Percentiles rank a stretch among this genome's conserved stretches.
Evolutionary conservation across 1,284 basidiomycete genomes (phyloP).

Genomic region (Filobasidium uniguttulatum): DNA sequence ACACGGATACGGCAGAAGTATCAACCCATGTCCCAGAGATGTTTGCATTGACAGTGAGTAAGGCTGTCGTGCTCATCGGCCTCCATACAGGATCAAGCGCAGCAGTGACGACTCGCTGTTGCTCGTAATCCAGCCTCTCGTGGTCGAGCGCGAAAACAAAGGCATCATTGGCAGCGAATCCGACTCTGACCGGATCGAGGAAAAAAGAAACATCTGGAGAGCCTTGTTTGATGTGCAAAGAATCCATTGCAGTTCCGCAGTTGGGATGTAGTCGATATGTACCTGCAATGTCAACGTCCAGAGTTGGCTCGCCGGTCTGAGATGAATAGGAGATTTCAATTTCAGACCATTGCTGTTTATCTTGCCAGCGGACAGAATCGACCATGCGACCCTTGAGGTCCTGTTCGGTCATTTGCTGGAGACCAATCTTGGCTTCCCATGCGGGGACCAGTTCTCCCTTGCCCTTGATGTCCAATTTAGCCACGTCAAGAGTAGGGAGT

Average conservation of each 20-base stretch:
- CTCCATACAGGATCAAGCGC: constrained; percentile 60
- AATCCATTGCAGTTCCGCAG: constrained; percentile 77
- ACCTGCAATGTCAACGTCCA: constrained; percentile 73
- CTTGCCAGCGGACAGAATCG: constrained; percentile 46
- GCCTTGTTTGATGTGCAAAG: constrained; percentile 50
- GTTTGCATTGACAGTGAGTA: constrained; percentile 43
- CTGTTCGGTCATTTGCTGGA: constrained; percentile 31
- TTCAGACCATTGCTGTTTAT: constrained; percentile 54
- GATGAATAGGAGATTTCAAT: constrained; percentile 43
- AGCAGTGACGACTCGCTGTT: constrained; percentile 60
- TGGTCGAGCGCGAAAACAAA: constrained; percentile 72
- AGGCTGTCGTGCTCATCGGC: constrained; percentile 46
- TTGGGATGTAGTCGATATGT: constrained; percentile 63
- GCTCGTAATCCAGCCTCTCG: constrained; percentile 63
- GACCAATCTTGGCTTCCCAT: constrained; percentile 74
- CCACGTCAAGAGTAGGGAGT: constrained; percentile 49
- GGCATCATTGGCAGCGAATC: constrained; percentile 53
- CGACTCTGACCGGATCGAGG: constrained; percentile 68
- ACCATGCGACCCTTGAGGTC: constrained; percentile 1
- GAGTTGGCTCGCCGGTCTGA: constrained; percentile 14
- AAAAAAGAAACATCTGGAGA: constrained; percentile 62
- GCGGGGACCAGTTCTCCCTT: constrained; percentile 58
- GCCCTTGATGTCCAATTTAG: constrained; percentile 53
- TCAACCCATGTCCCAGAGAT: constrained; percentile 54
- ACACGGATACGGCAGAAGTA: constrained; percentile 33